phyloP scores from a whole-genome alignment of 345 rosid genomes.

The Tarenaya hassleriana region DNA sequence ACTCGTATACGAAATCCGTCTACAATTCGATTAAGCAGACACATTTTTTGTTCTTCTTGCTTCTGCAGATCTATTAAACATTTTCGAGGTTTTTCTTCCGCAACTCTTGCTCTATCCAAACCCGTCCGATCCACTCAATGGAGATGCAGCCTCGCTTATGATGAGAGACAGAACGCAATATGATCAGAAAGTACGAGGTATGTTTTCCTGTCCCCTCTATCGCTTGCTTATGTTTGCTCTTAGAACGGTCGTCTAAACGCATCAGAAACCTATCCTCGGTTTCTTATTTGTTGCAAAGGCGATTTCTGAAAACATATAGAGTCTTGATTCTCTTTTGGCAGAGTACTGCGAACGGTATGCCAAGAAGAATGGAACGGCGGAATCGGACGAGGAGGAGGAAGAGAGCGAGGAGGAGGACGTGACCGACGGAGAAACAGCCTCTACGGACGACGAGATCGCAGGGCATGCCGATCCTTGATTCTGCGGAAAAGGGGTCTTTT shows the following conservation, averaged over 20 bases:
- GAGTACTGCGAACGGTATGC: constrained; percentile 60
- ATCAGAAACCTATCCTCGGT: background rate
- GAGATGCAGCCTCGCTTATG: constrained; percentile 71
- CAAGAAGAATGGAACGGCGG: constrained; percentile 40
- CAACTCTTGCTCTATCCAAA: constrained; percentile 70
- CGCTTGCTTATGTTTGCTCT: no score
- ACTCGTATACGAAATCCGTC: background rate
- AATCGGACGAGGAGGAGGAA: constrained; percentile 37
- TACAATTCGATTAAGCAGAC: background rate
- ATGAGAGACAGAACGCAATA: constrained; percentile 54
- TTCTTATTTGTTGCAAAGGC: background rate
- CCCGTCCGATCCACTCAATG: constrained; percentile 62
- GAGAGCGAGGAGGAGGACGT: constrained; percentile 43
- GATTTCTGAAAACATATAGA: background rate
- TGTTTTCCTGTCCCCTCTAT: background rate
- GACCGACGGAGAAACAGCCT: constrained; percentile 38
- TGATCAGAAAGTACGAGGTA: constrained; percentile 70
- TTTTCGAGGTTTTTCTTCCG: constrained; percentile 67
- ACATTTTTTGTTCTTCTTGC: background rate
- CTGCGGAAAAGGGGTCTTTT: background rate
- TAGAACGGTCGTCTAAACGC: background rate
- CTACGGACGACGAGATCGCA: constrained; percentile 52
- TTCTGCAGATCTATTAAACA: constrained; percentile 58
- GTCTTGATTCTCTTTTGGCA: constrained; percentile 17
- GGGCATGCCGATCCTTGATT: constrained; percentile 52